Percentiles rank a stretch among this genome's conserved stretches.
Conservation (phyloP, 169 alveolate species). For the Miamiensis avidus region DNA sequence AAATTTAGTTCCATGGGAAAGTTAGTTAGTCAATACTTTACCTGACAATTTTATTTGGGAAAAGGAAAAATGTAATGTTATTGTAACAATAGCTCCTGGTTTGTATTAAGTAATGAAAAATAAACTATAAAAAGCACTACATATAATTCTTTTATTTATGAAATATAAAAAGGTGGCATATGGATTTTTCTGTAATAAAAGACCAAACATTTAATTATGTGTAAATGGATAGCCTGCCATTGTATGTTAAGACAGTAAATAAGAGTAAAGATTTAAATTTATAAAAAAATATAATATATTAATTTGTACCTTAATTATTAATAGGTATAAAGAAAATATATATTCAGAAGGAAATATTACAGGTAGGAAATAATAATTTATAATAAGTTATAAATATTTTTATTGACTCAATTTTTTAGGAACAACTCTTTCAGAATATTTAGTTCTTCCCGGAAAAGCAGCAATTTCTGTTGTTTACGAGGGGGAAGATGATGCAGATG, state of each 20-base stretch:
- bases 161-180: slow-evolving; percentile 14
- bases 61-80: slow-evolving; percentile 58
- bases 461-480: slow-evolving; percentile 71
- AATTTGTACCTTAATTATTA: not conserved
- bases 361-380: not conserved
- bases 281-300: not conserved
- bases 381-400: not conserved
- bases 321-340: slow-evolving; percentile 55
- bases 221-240: slow-evolving; percentile 87
- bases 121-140: not conserved
- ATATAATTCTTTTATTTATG: too few relatives aligned
- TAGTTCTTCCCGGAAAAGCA: slow-evolving; percentile 84
- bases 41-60: slow-evolving; percentile 88
- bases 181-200: slow-evolving; percentile 82
- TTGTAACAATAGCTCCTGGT: slow-evolving; percentile 78
- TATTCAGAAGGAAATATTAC: slow-evolving; percentile 71
- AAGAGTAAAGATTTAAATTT: not conserved
- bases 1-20: slow-evolving; percentile 84
- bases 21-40: slow-evolving; percentile 74
- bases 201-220: slow-evolving; percentile 80
- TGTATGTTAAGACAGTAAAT: slow-evolving; percentile 32
- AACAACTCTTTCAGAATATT: slow-evolving; percentile 64
- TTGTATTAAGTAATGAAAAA: slow-evolving; percentile 64
- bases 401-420: slow-evolving; percentile 35
- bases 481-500: slow-evolving; percentile 82